Evolutionary conservation across 1,139 yeast genomes (phyloP), one percentile per base, ranked within the genome.

Genomic region (Lodderomyces parapsilosis): DNA sequence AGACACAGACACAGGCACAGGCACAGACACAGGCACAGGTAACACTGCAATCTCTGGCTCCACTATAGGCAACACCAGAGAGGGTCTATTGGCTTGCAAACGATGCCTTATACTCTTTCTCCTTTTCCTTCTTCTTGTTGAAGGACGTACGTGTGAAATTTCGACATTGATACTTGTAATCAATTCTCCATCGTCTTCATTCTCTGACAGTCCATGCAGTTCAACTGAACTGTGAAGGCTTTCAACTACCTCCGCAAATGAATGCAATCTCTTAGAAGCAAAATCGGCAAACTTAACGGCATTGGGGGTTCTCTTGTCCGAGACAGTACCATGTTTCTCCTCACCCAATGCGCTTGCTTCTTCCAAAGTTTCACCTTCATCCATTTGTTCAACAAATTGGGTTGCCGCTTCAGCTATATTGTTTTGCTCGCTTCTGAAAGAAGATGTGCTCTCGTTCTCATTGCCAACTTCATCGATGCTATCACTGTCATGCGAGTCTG

Each of bases 61-160:
- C 19, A 4, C 8, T 6, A 15, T 19, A 6, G 18, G 19, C 5
- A 30, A 14, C n/a, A 4, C 6, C 19, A 10, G 5, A 30, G n/a
- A 24, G 27, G 10, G 5, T 24, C 11, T 30, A 7, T n/a, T 6
- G 8, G 19, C 2, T 9, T 2, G 19, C 8, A 30, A 15, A 14
- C 9, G 4, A 8, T 30, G 33, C 25, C 34, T 23, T 20, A 15
- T 11, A 24, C 18, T 28, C 22, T 20, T 27, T 14, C 33, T 30
- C 14, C 35, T 36, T 30, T 40, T 17, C 39, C 38, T 4, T 31
- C 38, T 17, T 19, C 38, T 19, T 24, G 15, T 25, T 11, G 39
- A 36, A n/a, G 39, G 39, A 4, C 39, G 14, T 4, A 17, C 17
- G 23, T 36, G 25, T 4, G 39, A 14, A 36, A 36, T 36, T 27